Conservation (phyloP, 2,329 filamentous ascomycete species). For the Neofusicoccum laricinum region DNA sequence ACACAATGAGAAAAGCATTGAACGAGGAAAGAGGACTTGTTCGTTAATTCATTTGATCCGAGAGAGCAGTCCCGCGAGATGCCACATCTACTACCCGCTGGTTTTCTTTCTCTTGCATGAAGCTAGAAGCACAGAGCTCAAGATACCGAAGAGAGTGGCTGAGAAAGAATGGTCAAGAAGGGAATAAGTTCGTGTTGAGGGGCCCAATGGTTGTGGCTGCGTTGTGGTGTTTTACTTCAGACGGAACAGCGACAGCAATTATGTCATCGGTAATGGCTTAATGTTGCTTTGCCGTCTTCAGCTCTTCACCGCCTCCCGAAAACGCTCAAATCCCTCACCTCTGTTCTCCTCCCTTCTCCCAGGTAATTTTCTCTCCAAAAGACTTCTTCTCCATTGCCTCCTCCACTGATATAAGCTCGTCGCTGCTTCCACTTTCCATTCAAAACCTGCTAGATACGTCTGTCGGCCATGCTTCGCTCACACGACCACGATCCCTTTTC, state of each 20-base stretch:
- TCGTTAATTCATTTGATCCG: not conserved
- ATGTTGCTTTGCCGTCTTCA: not conserved
- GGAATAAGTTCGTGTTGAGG: not conserved
- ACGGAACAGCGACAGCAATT: not conserved
- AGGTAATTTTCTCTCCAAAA: not conserved
- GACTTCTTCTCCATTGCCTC: not conserved
- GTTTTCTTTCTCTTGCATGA: not conserved
- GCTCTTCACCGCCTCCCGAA: not conserved
- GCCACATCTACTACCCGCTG: not conserved
- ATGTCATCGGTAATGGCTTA: not conserved
- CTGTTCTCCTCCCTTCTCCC: not conserved
- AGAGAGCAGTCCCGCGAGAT: not conserved
- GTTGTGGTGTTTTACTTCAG: not conserved
- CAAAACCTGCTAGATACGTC: slow-evolving; percentile 7
- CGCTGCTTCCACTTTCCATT: not conserved
- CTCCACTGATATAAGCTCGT: not conserved
- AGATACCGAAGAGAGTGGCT: no score
- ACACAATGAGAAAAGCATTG: not conserved
- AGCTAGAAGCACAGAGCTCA: no score
- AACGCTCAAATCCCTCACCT: not conserved
- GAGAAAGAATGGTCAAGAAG: not conserved
- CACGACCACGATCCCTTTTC: not conserved
- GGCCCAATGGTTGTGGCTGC: not conserved
- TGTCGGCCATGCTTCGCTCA: not conserved
- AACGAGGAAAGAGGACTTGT: not conserved